Evolutionary conservation across 176 grass and related monocot species (phyloP).

Genomic region (Areca catechu): DNA sequence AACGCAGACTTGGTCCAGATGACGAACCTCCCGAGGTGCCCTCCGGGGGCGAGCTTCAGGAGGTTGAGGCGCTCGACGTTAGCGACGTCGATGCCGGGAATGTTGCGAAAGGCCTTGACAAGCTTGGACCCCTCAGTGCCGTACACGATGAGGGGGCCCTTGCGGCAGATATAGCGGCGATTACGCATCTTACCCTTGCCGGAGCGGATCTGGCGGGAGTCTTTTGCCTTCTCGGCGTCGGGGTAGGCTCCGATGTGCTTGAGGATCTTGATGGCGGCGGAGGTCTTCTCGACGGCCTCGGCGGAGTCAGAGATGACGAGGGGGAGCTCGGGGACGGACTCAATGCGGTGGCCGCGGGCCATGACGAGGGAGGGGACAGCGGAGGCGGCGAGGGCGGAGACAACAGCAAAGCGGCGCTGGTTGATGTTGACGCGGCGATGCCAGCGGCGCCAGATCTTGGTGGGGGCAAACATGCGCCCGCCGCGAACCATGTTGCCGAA

Average conservation of each 20-base stretch:
- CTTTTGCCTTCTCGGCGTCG: slow-evolving; percentile 78
- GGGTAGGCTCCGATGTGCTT: slow-evolving; percentile 63
- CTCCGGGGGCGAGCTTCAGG: slow-evolving; percentile 67
- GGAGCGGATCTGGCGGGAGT: slow-evolving; percentile 51
- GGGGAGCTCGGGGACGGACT: slow-evolving; percentile 64
- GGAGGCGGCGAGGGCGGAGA: slow-evolving; percentile 58
- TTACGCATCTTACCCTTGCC: slow-evolving; percentile 84
- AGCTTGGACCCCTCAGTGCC: slow-evolving; percentile 80
- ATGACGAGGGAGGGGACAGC: slow-evolving; percentile 55
- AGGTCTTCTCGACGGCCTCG: slow-evolving; percentile 77
- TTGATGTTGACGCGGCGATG: slow-evolving; percentile 61
- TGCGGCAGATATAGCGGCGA: slow-evolving; percentile 70
- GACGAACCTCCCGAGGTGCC: slow-evolving; percentile 63
- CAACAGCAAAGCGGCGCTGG: slow-evolving; percentile 42
- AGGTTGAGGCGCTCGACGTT: slow-evolving; percentile 83
- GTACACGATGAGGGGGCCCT: slow-evolving; percentile 67
- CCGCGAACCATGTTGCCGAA: slow-evolving; percentile 94
- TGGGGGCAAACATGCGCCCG: slow-evolving; percentile 72
- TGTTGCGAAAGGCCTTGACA: slow-evolving; percentile 81
- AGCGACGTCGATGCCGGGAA: slow-evolving; percentile 57
- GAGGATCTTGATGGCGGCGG: slow-evolving; percentile 65
- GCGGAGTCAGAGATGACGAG: slow-evolving; percentile 63
- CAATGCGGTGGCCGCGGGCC: slow-evolving; percentile 64
- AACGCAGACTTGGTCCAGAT: slow-evolving; percentile 88
- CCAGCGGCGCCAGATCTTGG: slow-evolving; percentile 82